A percentile compares a stretch with the other conserved stretches of the same genome.
These are phyloP conservation scores for Eucalyptus leucophloia DNA, from an alignment of 345 rosid genomes.

Conservation along the genomic window DNA sequence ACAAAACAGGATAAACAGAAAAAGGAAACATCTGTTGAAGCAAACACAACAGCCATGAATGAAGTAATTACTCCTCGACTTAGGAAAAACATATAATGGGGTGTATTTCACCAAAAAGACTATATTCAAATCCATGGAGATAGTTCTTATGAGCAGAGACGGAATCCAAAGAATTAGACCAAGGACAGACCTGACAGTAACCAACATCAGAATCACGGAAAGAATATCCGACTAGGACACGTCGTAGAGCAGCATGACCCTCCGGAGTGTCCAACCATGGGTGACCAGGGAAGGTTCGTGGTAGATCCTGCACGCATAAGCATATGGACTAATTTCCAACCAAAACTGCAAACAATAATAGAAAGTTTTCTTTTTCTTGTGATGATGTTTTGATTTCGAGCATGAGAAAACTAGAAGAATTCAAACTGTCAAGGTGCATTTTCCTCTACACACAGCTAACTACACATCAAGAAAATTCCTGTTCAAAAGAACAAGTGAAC, in stretches of 20 bases:
- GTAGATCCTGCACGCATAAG: conserved; percentile 58
- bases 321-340: background rate
- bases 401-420: background rate
- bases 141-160: background rate
- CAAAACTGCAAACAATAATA: background rate
- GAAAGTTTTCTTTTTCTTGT: background rate
- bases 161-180: background rate
- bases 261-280: conserved; percentile 99
- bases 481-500: background rate
- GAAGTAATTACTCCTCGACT: background rate
- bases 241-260: conserved; percentile 89
- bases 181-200: conserved; percentile 79
- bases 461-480: background rate
- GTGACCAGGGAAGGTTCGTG: conserved; percentile 98
- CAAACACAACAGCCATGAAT: background rate
- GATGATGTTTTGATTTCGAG: background rate
- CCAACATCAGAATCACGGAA: conserved; percentile 99
- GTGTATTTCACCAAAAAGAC: background rate
- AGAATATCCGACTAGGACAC: conserved; percentile 94
- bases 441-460: background rate
- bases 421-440: background rate
- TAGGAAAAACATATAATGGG: background rate
- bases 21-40: background rate
- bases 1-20: background rate
- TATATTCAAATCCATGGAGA: background rate